Percentiles rank a stretch among this genome's conserved stretches.
Conservation (phyloP, 2,329 filamentous ascomycete genomes). For the Lachnellula arida region DNA sequence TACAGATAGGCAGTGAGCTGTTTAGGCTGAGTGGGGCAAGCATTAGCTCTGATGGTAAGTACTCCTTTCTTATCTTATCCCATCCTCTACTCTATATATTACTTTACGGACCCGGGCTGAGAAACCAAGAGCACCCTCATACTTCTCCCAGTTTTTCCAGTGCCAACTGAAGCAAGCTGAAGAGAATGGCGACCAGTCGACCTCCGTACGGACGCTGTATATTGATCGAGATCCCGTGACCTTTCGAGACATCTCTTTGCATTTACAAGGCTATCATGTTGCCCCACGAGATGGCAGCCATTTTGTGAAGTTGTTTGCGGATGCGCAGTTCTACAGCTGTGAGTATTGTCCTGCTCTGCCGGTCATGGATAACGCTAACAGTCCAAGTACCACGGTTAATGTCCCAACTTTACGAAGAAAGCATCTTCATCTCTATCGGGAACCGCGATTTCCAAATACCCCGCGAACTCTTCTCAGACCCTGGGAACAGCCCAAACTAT, state of each 20-base stretch:
- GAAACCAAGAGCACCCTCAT: slow-evolving; percentile 74
- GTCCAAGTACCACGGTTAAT: slow-evolving; percentile 74
- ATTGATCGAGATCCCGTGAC: slow-evolving; percentile 90
- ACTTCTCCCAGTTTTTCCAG: slow-evolving; percentile 91
- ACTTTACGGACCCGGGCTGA: slow-evolving; percentile 36
- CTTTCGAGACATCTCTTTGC: slow-evolving; percentile 82
- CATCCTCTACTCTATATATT: not conserved
- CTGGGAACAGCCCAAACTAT: slow-evolving; percentile 92
- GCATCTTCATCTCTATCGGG: slow-evolving; percentile 89
- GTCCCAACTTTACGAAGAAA: slow-evolving; percentile 84
- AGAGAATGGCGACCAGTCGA: slow-evolving; percentile 38
- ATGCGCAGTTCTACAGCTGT: slow-evolving; percentile 92
- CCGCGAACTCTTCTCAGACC: slow-evolving; percentile 76
- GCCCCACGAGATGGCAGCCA: slow-evolving; percentile 75
- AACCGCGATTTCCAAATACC: slow-evolving; percentile 84
- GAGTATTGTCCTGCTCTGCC: slow-evolving; percentile 31
- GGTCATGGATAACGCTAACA: slow-evolving; percentile 9
- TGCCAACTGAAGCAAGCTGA: slow-evolving; percentile 68
- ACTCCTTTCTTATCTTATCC: slow-evolving; percentile 2
- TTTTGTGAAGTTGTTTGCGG: slow-evolving; percentile 88
- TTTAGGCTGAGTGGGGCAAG: slow-evolving; percentile 66
- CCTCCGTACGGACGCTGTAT: slow-evolving; percentile 71
- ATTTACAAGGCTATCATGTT: slow-evolving; percentile 90
- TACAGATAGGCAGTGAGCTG: slow-evolving; percentile 65
- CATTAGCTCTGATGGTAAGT: slow-evolving; percentile 66